Conservation (phyloP, 805 yeast species). For the Ogataea nitratoaversa region DNA sequence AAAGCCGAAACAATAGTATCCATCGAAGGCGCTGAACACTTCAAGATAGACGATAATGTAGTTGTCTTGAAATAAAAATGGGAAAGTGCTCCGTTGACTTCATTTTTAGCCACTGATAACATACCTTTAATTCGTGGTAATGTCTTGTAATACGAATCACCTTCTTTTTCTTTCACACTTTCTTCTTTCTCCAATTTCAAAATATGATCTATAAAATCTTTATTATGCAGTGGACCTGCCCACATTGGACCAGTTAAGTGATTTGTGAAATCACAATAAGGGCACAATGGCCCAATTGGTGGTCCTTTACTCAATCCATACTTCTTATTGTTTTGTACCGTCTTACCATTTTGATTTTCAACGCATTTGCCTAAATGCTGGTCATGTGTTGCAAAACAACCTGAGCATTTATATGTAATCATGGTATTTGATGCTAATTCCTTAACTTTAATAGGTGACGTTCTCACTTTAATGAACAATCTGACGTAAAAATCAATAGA, state of each 20-base stretch:
- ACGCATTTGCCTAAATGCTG: conserved; percentile 72
- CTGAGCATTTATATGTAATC: conserved; percentile 72
- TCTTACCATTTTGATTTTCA: conserved; percentile 23
- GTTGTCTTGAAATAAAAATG: conserved; percentile 87
- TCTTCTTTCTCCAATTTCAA: conserved; percentile 48
- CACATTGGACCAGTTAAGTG: conserved; percentile 97
- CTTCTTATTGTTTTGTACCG: conserved; percentile 30
- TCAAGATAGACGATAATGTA: conserved; percentile 66
- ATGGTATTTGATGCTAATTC: conserved; percentile 71
- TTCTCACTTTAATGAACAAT: conserved; percentile 70
- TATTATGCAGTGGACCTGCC: conserved; percentile 74
- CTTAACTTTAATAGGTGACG: conserved; percentile 80
- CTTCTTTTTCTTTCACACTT: conserved; percentile 37
- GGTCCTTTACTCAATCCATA: conserved; percentile 66
- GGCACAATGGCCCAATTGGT: conserved; percentile 56
- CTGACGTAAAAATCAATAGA: conserved; percentile 93
- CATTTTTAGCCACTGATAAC: conserved; percentile 79
- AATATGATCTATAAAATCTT: conserved; percentile 60
- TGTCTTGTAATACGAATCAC: conserved; percentile 61
- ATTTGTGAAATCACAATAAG: conserved; percentile 62
- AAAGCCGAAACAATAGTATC: conserved; percentile 70
- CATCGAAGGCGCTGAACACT: conserved; percentile 80
- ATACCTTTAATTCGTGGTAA: conserved; percentile 84
- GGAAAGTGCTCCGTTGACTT: conserved; percentile 63
- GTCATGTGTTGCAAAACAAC: conserved; percentile 84